Evolutionary conservation across 768 basidiomycete species (phyloP).

Genomic region (Psilocybe subaeruginosa): DNA sequence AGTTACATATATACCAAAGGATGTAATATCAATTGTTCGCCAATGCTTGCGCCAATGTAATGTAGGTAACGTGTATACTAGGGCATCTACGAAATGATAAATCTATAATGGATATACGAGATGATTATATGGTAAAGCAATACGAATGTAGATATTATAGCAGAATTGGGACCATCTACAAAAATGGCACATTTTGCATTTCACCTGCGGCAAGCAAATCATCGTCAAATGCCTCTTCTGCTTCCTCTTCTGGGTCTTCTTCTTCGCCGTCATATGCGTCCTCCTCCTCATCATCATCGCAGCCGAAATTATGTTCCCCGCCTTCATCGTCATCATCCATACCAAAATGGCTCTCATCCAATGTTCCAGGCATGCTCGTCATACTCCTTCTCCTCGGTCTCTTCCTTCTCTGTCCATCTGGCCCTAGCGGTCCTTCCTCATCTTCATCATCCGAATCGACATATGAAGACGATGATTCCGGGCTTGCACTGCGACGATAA

Average conservation of each 20-base stretch:
- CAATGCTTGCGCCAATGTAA: not conserved
- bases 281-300: conserved; percentile 34
- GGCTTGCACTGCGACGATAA: conserved; percentile 51
- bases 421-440: conserved; percentile 43
- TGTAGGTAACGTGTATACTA: not conserved
- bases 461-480: conserved; percentile 58
- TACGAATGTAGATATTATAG: not conserved
- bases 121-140: not conserved
- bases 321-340: conserved; percentile 52
- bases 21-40: not conserved
- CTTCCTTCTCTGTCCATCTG: conserved; percentile 41
- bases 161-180: conserved; percentile 11
- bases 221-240: conserved; percentile 65
- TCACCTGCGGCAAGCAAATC: conserved; percentile 33
- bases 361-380: conserved; percentile 86
- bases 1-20: not conserved
- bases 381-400: conserved; percentile 61
- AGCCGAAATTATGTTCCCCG: conserved; percentile 22
- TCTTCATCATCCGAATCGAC: conserved; percentile 58
- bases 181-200: conserved; percentile 35
- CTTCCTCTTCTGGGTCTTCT: conserved; percentile 81
- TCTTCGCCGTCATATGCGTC: conserved; percentile 48
- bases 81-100: not conserved
- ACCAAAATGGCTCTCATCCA: conserved; percentile 63
- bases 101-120: conserved; percentile 3